Percentiles rank a stretch among this genome's conserved stretches.
Evolutionary conservation across 495 filamentous ascomycete genomes (phyloP).

Genomic region (Xylaria venustula): DNA sequence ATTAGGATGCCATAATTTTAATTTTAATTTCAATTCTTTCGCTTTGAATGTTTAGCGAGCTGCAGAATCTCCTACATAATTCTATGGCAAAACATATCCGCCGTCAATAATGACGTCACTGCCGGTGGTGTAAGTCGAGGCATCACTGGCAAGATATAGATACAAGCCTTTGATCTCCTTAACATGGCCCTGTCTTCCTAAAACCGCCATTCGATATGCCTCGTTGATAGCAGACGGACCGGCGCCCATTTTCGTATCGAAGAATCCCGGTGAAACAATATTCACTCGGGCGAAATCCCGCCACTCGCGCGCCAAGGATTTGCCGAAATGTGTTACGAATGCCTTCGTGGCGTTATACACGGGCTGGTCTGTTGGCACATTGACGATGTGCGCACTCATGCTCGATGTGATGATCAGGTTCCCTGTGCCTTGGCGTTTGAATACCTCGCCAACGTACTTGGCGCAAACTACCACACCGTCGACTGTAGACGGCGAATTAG

Average conservation of each 20-base stretch:
- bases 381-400: conserved; percentile 62
- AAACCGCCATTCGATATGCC: conserved; percentile 24
- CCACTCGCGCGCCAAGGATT: conserved; percentile 68
- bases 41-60: background rate
- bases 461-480: conserved; percentile 54
- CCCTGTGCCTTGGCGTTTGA: conserved; percentile 36
- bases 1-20: too few species aligned
- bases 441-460: conserved; percentile 50
- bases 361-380: conserved; percentile 60
- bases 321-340: conserved; percentile 43
- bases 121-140: conserved; percentile 64
- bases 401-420: conserved; percentile 53
- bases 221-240: conserved; percentile 32
- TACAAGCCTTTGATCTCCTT: conserved; percentile 25
- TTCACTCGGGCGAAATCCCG: conserved; percentile 69
- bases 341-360: conserved; percentile 65
- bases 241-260: conserved; percentile 33
- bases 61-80: background rate
- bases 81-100: conserved; percentile 29
- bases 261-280: conserved; percentile 35
- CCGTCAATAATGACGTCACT: conserved; percentile 60
- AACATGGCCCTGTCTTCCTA: conserved; percentile 32
- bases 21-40: background rate
- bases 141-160: conserved; percentile 61
- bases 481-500: conserved; percentile 35